phyloP scores from a whole-genome alignment of 2,329 filamentous ascomycete genomes.

The Colletotrichum echinochloae region DNA sequence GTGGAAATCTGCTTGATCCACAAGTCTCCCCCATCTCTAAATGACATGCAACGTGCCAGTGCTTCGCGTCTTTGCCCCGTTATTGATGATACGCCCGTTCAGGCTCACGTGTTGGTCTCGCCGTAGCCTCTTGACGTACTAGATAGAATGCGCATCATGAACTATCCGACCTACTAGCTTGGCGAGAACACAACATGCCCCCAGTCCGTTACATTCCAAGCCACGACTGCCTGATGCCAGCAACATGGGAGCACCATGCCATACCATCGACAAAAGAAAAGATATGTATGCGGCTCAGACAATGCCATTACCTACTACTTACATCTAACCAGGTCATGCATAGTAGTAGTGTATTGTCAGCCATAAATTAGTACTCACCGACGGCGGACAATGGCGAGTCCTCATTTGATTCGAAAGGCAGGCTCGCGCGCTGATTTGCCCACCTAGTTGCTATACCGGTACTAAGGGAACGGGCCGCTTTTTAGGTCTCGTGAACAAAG shows the following conservation, averaged over 20 bases:
- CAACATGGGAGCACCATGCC: background rate
- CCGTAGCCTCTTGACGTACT: background rate
- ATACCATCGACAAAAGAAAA: background rate
- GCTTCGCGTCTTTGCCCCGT: background rate
- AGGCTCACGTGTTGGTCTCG: too few species aligned
- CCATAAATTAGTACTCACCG: background rate
- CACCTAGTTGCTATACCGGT: conserved; percentile 21
- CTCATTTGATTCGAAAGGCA: conserved; percentile 14
- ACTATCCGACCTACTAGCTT: background rate
- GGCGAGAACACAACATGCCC: background rate
- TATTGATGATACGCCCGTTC: background rate
- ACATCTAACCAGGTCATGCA: background rate
- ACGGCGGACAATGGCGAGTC: conserved; percentile 27
- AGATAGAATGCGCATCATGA: background rate
- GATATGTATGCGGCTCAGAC: background rate
- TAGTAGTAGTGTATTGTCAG: too few species aligned
- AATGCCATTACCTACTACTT: background rate
- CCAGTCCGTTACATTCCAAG: background rate
- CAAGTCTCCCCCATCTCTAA: background rate
- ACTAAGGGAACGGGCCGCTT: conserved; percentile 38
- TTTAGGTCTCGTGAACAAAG: conserved; percentile 28
- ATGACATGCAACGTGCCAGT: too few species aligned
- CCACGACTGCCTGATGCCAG: background rate
- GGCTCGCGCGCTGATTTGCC: conserved; percentile 30
- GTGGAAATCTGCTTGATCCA: background rate